Base-by-base conservation (phyloP, 2,329 filamentous ascomycete species). In the Colletotrichum sp. region DNA sequence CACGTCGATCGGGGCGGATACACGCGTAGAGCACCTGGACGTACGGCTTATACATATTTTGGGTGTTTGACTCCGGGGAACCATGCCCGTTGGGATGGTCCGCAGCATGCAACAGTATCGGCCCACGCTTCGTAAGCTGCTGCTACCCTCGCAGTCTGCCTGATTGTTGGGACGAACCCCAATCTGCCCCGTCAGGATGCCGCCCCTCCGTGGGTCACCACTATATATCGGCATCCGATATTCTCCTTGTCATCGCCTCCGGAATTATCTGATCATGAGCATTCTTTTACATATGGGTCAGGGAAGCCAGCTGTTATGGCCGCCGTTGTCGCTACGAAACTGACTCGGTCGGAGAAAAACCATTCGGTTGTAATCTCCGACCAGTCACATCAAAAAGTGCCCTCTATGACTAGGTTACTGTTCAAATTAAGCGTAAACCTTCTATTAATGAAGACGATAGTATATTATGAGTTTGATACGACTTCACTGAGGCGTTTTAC, bases 211-310 rank as follows among this genome's bases (percentile, higher is more conserved):
- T 22, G 18, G 43, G 43, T 48, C n/a, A 12, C n/a, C 43, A 48
- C n/a, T 22, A 22, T 48, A 48, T 7, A 22, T 48, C 43, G 43
- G n/a, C 43, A 7, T 48, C n/a, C 43, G n/a, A 22, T 48, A 10
- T 48, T 48, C 3, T 4, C 18, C 43, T 22, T 48, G 43, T 8
- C 10, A 1, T 48, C 10, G n/a, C 6, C 43, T 4, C 43, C 43
- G 1, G 12, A 48, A 4, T 22, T 48, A 1, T 22, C 43, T 48
- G 9, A 48, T 4, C 43, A 2, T 48, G 18, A 48, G 10, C 18
- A 12, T n/a, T 4, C 0, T n/a, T 10, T n/a, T 2, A n/a, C 4
- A 22, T 0, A 22, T 7, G 43, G n/a, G n/a, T 7, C 18, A 48
- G 6, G 43, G 43, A 48, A 48, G n/a, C 1, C n/a, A 7, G 5